phyloP scores from a whole-genome alignment of 78 protist species.

The Mastigamoeba balamuthi region DNA sequence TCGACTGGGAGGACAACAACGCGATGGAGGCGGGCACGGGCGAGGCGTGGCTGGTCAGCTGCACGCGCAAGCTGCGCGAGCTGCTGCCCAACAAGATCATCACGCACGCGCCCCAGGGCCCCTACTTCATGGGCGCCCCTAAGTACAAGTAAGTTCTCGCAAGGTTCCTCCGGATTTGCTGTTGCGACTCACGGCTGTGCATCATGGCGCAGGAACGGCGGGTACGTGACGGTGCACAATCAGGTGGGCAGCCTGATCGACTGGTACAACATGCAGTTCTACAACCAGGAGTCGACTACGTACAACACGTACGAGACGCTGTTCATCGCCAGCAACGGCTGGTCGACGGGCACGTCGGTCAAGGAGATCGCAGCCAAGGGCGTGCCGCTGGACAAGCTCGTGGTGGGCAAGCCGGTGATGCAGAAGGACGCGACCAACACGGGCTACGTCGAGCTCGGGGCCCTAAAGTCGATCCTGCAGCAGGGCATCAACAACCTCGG shows the following conservation, averaged over 20 bases:
- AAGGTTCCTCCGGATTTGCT: neutral
- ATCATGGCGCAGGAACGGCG: neutral
- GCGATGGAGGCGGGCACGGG: slow-evolving; percentile 5
- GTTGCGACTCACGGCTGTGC: neutral
- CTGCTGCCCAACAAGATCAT: neutral
- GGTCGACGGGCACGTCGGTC: neutral
- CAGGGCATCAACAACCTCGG: neutral
- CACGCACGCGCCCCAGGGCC: slow-evolving; percentile 17
- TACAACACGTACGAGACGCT: neutral
- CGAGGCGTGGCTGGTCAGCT: neutral
- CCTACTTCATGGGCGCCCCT: slow-evolving; percentile 3
- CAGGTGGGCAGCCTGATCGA: neutral
- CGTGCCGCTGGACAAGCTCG: neutral
- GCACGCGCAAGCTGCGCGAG: neutral
- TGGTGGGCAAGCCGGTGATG: slow-evolving; percentile 6
- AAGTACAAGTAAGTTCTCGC: neutral
- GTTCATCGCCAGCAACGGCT: neutral
- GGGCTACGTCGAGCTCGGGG: neutral
- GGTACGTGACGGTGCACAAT: slow-evolving; percentile 3
- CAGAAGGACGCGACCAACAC: slow-evolving; percentile 6
- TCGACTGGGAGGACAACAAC: slow-evolving; percentile 6
- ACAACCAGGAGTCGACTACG: slow-evolving; percentile 8
- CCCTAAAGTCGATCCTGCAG: neutral
- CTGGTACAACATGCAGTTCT: slow-evolving; percentile 18
- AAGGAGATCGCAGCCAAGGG: neutral